Evolutionary conservation across 2,329 filamentous ascomycete species (phyloP).

Genomic region (Botrytis fragariae): DNA sequence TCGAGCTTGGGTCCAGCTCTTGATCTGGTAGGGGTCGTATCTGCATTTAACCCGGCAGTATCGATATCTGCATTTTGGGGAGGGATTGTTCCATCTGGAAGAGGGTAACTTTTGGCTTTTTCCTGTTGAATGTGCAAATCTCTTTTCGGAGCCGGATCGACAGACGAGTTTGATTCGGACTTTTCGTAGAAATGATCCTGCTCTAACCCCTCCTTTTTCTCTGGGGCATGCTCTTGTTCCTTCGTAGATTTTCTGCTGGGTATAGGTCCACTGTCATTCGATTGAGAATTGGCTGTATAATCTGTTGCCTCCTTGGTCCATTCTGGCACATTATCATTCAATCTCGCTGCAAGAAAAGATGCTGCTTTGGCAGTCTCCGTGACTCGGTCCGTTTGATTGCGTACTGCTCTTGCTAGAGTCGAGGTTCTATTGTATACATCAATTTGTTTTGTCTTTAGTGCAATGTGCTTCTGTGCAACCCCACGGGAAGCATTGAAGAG

Average conservation of each 20-base stretch:
- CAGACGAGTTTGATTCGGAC: slow-evolving; percentile 43
- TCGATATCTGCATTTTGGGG: slow-evolving; percentile 35
- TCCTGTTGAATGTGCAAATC: slow-evolving; percentile 48
- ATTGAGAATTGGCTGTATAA: slow-evolving; percentile 20
- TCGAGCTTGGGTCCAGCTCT: slow-evolving; percentile 40
- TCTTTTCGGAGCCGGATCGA: slow-evolving; percentile 40
- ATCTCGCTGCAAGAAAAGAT: slow-evolving; percentile 54
- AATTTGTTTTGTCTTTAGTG: slow-evolving; percentile 56
- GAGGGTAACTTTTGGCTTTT: slow-evolving; percentile 43
- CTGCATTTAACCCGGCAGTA: slow-evolving; percentile 35
- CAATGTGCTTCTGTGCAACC: slow-evolving; percentile 62
- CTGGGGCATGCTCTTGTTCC: slow-evolving; percentile 25
- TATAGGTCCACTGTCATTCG: slow-evolving; percentile 28
- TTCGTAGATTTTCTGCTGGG: slow-evolving; percentile 37
- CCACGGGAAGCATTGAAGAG: slow-evolving; percentile 68
- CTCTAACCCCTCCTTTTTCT: slow-evolving; percentile 41
- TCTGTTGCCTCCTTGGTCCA: slow-evolving; percentile 32
- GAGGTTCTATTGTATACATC: slow-evolving; percentile 64
- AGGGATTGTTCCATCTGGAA: slow-evolving; percentile 52
- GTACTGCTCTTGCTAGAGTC: slow-evolving; percentile 60
- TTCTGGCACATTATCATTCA: slow-evolving; percentile 48
- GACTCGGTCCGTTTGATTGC: slow-evolving; percentile 58
- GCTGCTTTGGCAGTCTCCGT: slow-evolving; percentile 61
- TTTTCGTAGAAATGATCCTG: slow-evolving; percentile 52
- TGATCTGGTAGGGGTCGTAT: slow-evolving; percentile 38